Evolutionary conservation across 1,284 basidiomycete species (phyloP).

Genomic region (Malassezia equina): DNA sequence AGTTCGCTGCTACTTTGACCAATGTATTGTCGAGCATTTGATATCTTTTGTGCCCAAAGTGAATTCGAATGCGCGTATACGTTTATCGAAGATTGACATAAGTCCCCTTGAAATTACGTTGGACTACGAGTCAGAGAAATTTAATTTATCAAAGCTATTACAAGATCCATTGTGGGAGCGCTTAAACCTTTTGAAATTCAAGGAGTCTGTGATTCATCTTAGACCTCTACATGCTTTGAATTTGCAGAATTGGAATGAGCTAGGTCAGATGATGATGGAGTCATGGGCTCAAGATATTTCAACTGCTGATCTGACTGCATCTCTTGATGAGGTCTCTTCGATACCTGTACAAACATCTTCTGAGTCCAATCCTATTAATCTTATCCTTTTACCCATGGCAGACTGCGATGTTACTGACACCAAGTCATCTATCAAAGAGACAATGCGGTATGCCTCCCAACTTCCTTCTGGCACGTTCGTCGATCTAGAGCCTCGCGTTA

Average conservation of each 20-base stretch:
- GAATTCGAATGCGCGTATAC: not conserved
- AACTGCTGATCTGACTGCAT: conserved; percentile 90
- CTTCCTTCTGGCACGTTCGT: not conserved
- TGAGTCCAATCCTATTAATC: conserved; percentile 86
- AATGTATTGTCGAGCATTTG: not conserved
- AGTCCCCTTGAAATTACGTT: conserved; percentile 75
- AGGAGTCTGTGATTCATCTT: conserved; percentile 93
- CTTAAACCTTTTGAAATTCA: conserved; percentile 99
- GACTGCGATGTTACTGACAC: not conserved
- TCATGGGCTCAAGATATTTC: conserved; percentile 99
- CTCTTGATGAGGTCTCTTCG: conserved; percentile 91
- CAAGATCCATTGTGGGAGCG: conserved; percentile 88
- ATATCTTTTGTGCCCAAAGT: not conserved
- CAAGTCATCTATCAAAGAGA: not conserved
- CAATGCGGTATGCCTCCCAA: not conserved
- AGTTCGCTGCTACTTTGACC: not conserved
- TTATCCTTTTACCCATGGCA: conserved; percentile 67
- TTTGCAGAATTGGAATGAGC: conserved; percentile 72
- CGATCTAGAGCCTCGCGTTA: not conserved
- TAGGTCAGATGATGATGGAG: conserved; percentile 85
- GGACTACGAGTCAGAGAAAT: conserved; percentile 94
- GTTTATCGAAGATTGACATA: conserved; percentile 58
- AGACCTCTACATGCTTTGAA: conserved; percentile 83
- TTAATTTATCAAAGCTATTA: conserved; percentile 70
- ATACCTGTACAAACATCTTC: conserved; percentile 83